Evolutionary conservation across 768 basidiomycete genomes (phyloP), one percentile per base, ranked within the genome.

Genomic region (Cystofilobasidium ferigula): DNA sequence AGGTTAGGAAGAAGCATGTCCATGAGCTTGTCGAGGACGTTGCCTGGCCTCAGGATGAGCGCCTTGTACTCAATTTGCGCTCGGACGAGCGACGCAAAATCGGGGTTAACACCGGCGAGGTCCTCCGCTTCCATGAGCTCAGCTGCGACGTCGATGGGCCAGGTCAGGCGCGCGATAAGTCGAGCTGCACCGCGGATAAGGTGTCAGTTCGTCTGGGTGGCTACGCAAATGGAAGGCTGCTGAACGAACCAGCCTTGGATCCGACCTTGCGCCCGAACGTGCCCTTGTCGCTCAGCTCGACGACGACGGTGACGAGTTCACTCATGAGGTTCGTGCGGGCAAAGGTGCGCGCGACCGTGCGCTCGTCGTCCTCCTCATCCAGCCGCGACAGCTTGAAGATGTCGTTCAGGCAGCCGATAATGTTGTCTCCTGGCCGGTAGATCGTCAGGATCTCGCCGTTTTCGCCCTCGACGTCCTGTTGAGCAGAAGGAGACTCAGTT

Each of bases 81-180:
- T 71, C 82, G 76, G 53, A 86, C 75, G 9, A 98, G 81, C 67
- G 86, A 85, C 0, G 90, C 90, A 76, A 92, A 98, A 74, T 99
- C 95, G 20, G 89, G 84, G 22, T 85, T 84, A 68, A 82, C 83
- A 75, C 88, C 88, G 24, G 83, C 70, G 48, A 75, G 75, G 38
- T 78, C 74, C 73, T 87, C 86, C 62, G 97, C 83, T 73, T 98
- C 95, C 71, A 87, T 88, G 69, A 99, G 80, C 76, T 98, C 95
- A 72, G 89, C 88, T 0, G 90, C 88, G 69, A 98, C 80, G 76
- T 98, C 89, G 62, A 99, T 94, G 0, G 95, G 95, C 95, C 95
- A 99, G 1, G 94, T 98, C 88, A 99, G 89, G 0, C 93, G 92
- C 0, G 90, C 88, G 74, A 98, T 85, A 28, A 99, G 79, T 74